Evolutionary conservation across 495 filamentous ascomycete genomes (phyloP), one percentile per base, ranked within the genome.

Genomic region (Aspergillus avenaceus): DNA sequence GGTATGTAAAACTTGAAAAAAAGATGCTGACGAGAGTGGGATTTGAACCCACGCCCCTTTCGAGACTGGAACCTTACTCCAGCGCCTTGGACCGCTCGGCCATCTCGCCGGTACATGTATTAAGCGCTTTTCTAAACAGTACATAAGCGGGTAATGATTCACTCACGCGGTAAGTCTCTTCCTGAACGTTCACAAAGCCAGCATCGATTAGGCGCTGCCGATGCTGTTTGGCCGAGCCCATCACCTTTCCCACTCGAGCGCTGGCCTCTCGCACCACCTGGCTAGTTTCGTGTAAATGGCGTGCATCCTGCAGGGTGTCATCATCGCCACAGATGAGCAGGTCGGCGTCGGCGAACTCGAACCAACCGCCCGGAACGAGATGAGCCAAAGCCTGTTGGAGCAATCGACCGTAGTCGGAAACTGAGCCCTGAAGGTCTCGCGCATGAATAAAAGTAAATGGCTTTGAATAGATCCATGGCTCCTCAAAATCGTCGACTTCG

Each of bases 21-120:
- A 36, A 47, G 44, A 47, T 43, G 40, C 8, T 49, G 46, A 49
- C 46, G 36, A 49, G 46, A 49, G 46, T 49, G 46, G 46, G 46
- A 49, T 49, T 49, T 40, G 46, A 49, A 49, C 46, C 46, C 46
- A 49, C 46, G 46, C 46, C 46, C 46, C 46, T 49, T 49, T 49
- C 46, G 46, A 49, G 46, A 49, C 46, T 49, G 40, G 40, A 43
- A 43, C 40, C 40, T 43, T 43, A 43, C 40, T 43, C 40, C 40
- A 43, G 40, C 40, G 40, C 40, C 40, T 43, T 43, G 14, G 40
- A 43, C 40, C 40, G 40, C 40, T 43, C 40, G 40, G 40, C 40
- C 40, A 43, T 43, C 40, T 43, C 40, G 40, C 40, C 58, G n/a
- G n/a, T n/a, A n/a, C n/a, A n/a, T n/a, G n/a, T n/a, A n/a, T n/a